Percentiles rank a stretch among this genome's conserved stretches.
These are phyloP conservation scores for Pelargonium australe DNA, from an alignment of 441 rosid species.

Conservation along the genomic window DNA sequence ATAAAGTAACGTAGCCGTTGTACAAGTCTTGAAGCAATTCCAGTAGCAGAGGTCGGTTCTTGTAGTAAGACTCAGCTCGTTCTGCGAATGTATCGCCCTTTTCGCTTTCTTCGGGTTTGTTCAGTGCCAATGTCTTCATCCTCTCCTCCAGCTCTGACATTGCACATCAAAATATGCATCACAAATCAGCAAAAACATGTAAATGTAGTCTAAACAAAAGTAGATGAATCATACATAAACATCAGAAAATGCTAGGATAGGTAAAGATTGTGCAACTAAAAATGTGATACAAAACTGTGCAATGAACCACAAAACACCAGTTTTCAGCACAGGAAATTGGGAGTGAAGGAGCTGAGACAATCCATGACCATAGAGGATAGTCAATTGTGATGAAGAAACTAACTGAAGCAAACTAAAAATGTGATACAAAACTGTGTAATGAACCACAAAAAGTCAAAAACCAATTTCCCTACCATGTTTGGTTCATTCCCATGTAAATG, in stretches of 20 bases:
- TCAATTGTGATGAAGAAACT: too few species aligned
- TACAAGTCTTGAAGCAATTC: conserved; percentile 51
- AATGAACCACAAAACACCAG: too few species aligned
- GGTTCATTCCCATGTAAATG: too few species aligned
- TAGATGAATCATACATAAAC: not conserved
- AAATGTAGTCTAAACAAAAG: too few species aligned
- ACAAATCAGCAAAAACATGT: not conserved
- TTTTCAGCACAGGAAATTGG: too few species aligned
- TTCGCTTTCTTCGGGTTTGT: conserved; percentile 28
- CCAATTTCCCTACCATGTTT: too few species aligned
- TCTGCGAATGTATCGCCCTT: conserved; percentile 48
- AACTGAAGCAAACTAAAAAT: too few species aligned
- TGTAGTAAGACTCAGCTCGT: conserved; percentile 64
- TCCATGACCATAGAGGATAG: not conserved
- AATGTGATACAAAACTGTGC: too few species aligned
- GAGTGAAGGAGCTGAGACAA: not conserved
- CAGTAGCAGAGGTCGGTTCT: conserved; percentile 53
- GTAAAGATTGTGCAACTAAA: too few species aligned
- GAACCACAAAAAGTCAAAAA: too few species aligned
- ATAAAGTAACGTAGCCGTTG: conserved; percentile 41
- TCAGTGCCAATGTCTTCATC: conserved; percentile 31
- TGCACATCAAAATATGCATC: not conserved
- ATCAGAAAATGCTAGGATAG: too few species aligned
- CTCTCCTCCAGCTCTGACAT: conserved; percentile 46
- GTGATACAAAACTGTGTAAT: too few species aligned